Evolutionary conservation across 2,329 filamentous ascomycete genomes (phyloP), one percentile per base, ranked within the genome.

Genomic region (Colletotrichum eremochloae): DNA sequence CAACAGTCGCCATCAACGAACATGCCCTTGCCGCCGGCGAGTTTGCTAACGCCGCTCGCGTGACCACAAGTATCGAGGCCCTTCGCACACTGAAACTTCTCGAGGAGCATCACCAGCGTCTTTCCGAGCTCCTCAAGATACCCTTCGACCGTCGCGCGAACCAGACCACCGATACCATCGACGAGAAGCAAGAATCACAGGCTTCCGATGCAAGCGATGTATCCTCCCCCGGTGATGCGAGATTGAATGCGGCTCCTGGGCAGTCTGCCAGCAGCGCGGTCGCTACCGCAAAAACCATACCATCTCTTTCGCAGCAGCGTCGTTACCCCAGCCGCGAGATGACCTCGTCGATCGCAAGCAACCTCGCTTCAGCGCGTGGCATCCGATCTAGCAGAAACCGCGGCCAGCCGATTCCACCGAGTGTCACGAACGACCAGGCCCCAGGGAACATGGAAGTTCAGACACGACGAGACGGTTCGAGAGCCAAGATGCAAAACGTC

Each of bases 21-120:
- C 96, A 98, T 82, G 91, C 95, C 65, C 87, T 93, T 69, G 96
- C 96, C 48, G 96, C 96, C 2, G 92, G 91, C 75, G 94, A 97
- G 80, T 98, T 97, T 81, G 92, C 94, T 73, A 92, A 92, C 73
- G 95, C 95, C 40, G 91, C 94, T n/a, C 89, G 90, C 73, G 88
- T 84, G 60, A 97, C 94, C 9, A 86, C 85, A 52, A 89, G 86
- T 79, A 80, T 87, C 74, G 87, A 97, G 86, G 96, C 95, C 18
- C 83, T 97, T 62, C 91, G 96, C 64, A 96, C 95, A 12, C 86
- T 99, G 72, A 90, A 89, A 75, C 88, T 98, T 3, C 91, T 99
- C 70, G 94, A 98, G 81, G 88, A 93, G 74, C 94, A 99, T 80
- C 96, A 99, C 80, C 90, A 91, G 75, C 91, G 91, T 74, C 91